Conservation (phyloP, 2,329 filamentous ascomycete species). For the Ambrosiella beaveri region DNA sequence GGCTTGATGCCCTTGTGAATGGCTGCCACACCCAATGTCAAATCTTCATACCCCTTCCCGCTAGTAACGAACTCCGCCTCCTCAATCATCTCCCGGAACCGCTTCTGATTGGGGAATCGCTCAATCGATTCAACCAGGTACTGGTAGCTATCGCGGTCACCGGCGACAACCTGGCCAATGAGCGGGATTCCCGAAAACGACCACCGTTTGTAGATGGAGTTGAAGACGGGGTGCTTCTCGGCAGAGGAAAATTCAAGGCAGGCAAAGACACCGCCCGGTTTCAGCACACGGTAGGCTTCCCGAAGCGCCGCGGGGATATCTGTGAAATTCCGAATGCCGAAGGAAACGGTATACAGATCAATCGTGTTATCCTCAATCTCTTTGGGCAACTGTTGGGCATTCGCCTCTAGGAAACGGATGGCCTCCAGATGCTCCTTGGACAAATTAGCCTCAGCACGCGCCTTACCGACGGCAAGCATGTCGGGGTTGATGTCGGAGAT, state of each 20-base stretch:
- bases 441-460: slow-evolving; percentile 46
- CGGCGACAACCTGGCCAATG: slow-evolving; percentile 87
- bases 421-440: slow-evolving; percentile 34
- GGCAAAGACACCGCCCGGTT: slow-evolving; percentile 88
- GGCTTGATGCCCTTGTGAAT: slow-evolving; percentile 96
- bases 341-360: slow-evolving; percentile 93
- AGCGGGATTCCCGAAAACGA: slow-evolving; percentile 87
- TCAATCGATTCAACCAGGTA: slow-evolving; percentile 98
- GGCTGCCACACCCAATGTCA: slow-evolving; percentile 83
- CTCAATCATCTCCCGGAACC: slow-evolving; percentile 69
- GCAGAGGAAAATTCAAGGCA: slow-evolving; percentile 87
- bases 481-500: slow-evolving; percentile 92
- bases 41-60: slow-evolving; percentile 69
- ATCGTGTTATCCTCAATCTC: slow-evolving; percentile 52
- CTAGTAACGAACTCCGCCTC: slow-evolving; percentile 74
- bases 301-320: slow-evolving; percentile 68
- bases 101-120: slow-evolving; percentile 68
- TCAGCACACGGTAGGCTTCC: slow-evolving; percentile 76
- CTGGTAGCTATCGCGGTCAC: slow-evolving; percentile 90
- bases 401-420: slow-evolving; percentile 71
- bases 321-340: slow-evolving; percentile 94
- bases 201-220: slow-evolving; percentile 85
- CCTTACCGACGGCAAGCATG: slow-evolving; percentile 79
- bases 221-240: slow-evolving; percentile 59
- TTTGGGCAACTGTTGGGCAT: slow-evolving; percentile 58